Conservation (phyloP, 495 filamentous ascomycete genomes). For the Tuber brumale region DNA sequence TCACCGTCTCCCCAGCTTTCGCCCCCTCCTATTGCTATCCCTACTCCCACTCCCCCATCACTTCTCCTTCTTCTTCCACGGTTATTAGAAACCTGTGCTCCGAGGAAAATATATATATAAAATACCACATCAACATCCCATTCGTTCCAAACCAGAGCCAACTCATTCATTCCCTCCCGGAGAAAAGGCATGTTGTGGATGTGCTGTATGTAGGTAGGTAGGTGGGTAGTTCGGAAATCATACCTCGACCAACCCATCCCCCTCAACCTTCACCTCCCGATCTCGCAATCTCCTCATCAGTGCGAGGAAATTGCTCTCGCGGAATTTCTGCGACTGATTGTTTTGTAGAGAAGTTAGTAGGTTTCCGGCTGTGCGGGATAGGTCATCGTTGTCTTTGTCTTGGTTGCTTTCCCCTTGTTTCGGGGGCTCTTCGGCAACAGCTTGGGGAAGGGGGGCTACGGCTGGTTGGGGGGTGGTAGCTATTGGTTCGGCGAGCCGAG, state of each 20-base stretch:
- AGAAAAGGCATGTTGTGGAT: constrained; percentile 7
- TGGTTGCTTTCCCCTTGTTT: constrained; percentile 50
- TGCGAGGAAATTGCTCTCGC: constrained; percentile 67
- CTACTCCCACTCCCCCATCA: constrained; percentile 78
- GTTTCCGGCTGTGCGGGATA: constrained; percentile 63
- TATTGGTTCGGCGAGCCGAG: constrained; percentile 13
- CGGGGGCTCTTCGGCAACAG: constrained; percentile 41
- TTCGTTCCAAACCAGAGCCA: constrained; percentile 23
- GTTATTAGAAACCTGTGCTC: constrained; percentile 7
- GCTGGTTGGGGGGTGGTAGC: background rate
- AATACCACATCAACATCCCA: constrained; percentile 9
- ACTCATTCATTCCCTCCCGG: background rate
- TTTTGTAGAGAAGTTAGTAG: constrained; percentile 63
- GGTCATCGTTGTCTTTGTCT: constrained; percentile 49
- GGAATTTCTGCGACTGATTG: constrained; percentile 65
- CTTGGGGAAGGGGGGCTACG: background rate
- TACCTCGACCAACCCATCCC: constrained; percentile 38
- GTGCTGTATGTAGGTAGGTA: constrained; percentile 1
- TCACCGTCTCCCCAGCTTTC: constrained; percentile 21
- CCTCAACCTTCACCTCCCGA: constrained; percentile 39
- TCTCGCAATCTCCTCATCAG: constrained; percentile 57
- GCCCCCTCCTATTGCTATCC: constrained; percentile 79
- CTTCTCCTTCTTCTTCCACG: constrained; percentile 1
- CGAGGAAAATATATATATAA: constrained; percentile 15
- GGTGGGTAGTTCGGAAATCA: background rate